Conservation (phyloP, 176 grass and related monocot species). For the Hyparrhenia diplandra region DNA sequence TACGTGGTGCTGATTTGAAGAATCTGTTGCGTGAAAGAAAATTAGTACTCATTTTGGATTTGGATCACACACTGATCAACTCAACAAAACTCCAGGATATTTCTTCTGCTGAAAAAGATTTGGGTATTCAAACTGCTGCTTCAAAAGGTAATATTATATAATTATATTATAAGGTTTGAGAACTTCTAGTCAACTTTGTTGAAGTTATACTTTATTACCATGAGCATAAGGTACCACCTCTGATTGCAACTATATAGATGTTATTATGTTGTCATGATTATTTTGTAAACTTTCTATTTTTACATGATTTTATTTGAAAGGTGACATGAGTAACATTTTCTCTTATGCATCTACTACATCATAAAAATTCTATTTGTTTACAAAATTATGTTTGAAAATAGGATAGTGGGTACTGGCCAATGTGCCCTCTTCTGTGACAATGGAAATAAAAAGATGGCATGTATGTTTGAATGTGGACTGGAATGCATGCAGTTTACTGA, state of each 20-base stretch:
- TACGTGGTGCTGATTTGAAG: conserved; percentile 58
- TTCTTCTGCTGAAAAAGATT: conserved; percentile 60
- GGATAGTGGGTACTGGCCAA: background rate
- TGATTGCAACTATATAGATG: conserved; percentile 5
- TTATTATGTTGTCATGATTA: background rate
- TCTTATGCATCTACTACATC: background rate
- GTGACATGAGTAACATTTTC: background rate
- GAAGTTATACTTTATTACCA: background rate
- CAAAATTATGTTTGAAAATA: background rate
- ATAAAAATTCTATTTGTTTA: background rate
- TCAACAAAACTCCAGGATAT: conserved; percentile 64
- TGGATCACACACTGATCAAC: conserved; percentile 93
- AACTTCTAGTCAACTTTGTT: background rate
- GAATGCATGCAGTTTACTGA: background rate
- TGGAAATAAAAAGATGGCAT: conserved; percentile 46
- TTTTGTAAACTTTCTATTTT: background rate
- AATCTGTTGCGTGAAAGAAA: conserved; percentile 71
- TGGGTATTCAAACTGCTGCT: conserved; percentile 50
- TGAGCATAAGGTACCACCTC: background rate
- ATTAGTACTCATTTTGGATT: conserved; percentile 75
- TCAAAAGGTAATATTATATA: conserved; percentile 44
- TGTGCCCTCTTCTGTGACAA: background rate
- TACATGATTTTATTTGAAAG: background rate
- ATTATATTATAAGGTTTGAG: background rate
- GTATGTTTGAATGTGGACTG: background rate